A percentile compares a stretch with the other conserved stretches of the same genome.
Conservation (phyloP, 371 early-diverging fungal species). For the Apophysomyces sp. region DNA sequence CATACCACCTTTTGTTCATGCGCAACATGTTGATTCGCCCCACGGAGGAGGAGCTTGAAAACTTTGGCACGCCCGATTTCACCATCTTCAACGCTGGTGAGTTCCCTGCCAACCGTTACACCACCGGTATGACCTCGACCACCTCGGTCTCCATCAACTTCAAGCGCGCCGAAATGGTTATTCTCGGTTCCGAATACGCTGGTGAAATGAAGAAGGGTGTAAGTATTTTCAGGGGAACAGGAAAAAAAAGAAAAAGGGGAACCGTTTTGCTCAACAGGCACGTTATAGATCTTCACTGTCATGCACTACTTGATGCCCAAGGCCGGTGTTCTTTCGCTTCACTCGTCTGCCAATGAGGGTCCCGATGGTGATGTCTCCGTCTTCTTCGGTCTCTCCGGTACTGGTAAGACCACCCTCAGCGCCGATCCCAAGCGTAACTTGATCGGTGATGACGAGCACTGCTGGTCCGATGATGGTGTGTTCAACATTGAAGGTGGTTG, state of each 20-base stretch:
- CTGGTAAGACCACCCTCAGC: constrained; percentile 97
- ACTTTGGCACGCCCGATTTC: constrained; percentile 94
- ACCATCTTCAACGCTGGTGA: constrained; percentile 97
- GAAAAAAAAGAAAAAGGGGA: not conserved
- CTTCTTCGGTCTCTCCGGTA: constrained; percentile 98
- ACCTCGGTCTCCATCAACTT: constrained; percentile 94
- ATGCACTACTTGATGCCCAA: constrained; percentile 99
- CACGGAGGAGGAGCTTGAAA: constrained; percentile 87
- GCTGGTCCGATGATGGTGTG: constrained; percentile 94
- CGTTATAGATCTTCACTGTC: constrained; percentile 83
- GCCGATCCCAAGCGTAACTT: constrained; percentile 92
- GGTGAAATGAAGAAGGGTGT: constrained; percentile 99
- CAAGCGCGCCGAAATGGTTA: constrained; percentile 79
- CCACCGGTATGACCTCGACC: constrained; percentile 95
- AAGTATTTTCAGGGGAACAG: constrained; percentile 16
- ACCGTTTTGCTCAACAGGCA: not conserved
- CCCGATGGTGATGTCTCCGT: constrained; percentile 90
- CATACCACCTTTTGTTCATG: constrained; percentile 97
- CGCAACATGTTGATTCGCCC: constrained; percentile 98
- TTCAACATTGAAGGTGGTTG: constrained; percentile 99
- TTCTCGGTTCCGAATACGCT: constrained; percentile 96
- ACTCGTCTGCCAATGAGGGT: constrained; percentile 96
- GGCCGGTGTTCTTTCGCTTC: constrained; percentile 94
- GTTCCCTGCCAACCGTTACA: constrained; percentile 96
- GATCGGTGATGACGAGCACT: constrained; percentile 99